These are phyloP conservation scores for Crithidia bombi DNA, from an alignment of 208 protist genomes.

Conservation along the genomic window DNA sequence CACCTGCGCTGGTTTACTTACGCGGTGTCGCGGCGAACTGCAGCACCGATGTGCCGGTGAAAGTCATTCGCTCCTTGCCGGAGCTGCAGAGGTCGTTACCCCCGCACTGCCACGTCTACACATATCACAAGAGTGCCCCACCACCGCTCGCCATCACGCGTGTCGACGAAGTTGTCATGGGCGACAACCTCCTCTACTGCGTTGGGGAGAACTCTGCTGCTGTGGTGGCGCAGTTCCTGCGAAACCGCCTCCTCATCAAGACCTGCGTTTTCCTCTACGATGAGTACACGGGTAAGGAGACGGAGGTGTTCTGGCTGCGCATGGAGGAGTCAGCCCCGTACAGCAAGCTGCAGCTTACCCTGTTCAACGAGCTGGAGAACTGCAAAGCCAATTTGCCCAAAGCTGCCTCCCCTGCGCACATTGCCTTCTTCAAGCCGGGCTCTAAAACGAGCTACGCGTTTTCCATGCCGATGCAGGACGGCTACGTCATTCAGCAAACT, in stretches of 20 bases:
- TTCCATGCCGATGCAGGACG: conserved; percentile 18
- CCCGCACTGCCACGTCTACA: conserved; percentile 15
- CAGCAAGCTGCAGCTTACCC: conserved; percentile 26
- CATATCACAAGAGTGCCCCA: background rate
- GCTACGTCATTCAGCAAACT: conserved; percentile 5
- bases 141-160: conserved; percentile 5
- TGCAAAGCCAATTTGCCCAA: conserved; percentile 5
- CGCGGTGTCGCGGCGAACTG: conserved; percentile 3
- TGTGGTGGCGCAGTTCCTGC: conserved; percentile 19
- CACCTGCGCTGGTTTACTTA: conserved; percentile 15
- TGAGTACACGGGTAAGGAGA: conserved; percentile 20
- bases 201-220: background rate
- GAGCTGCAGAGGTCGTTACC: conserved; percentile 26
- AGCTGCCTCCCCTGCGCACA: conserved; percentile 29
- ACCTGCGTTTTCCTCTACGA: conserved; percentile 47
- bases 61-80: conserved; percentile 16
- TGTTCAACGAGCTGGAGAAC: conserved; percentile 27
- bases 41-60: conserved; percentile 11
- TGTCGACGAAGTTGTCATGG: conserved; percentile 17
- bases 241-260: conserved; percentile 22
- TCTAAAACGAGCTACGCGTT: conserved; percentile 22
- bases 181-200: conserved; percentile 38
- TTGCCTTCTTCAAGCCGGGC: conserved; percentile 42
- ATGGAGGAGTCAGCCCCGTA: conserved; percentile 33
- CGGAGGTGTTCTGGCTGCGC: conserved; percentile 26